phyloP scores from a whole-genome alignment of 768 basidiomycete genomes.

The Suillus sp. region DNA sequence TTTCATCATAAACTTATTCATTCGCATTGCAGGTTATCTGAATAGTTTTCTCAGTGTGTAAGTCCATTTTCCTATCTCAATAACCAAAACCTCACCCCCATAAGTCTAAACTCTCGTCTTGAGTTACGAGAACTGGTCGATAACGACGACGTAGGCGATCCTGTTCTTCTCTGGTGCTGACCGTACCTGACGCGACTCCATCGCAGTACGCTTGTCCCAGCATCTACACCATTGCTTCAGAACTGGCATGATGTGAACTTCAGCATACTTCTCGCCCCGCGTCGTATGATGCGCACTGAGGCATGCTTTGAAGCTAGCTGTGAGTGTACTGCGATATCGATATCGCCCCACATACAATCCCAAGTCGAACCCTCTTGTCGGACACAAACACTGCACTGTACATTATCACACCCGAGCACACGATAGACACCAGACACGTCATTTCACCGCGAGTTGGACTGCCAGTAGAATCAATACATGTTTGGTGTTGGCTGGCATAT shows the following conservation, averaged over 20 bases:
- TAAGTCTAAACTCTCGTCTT: constrained; percentile 32
- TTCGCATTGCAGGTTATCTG: constrained; percentile 32
- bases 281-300: not conserved
- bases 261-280: not conserved
- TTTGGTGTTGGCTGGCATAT: not conserved
- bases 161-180: not conserved
- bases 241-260: not conserved
- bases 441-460: not conserved
- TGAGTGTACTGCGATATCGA: not conserved
- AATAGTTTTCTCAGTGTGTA: constrained; percentile 42
- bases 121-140: constrained; percentile 31
- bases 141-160: constrained; percentile 26
- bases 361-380: not conserved
- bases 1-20: not conserved
- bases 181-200: not conserved
- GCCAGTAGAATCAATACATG: not conserved
- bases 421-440: not conserved
- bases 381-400: constrained; percentile 8
- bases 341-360: not conserved
- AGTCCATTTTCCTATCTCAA: constrained; percentile 11
- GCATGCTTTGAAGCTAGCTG: not conserved
- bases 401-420: not conserved
- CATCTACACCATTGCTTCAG: constrained; percentile 18
- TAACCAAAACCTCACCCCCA: not conserved
- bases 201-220: constrained; percentile 28